Evolutionary conservation across 2,329 filamentous ascomycete genomes (phyloP), one percentile per base, ranked within the genome.

Genomic region (Epichloe typhina): DNA sequence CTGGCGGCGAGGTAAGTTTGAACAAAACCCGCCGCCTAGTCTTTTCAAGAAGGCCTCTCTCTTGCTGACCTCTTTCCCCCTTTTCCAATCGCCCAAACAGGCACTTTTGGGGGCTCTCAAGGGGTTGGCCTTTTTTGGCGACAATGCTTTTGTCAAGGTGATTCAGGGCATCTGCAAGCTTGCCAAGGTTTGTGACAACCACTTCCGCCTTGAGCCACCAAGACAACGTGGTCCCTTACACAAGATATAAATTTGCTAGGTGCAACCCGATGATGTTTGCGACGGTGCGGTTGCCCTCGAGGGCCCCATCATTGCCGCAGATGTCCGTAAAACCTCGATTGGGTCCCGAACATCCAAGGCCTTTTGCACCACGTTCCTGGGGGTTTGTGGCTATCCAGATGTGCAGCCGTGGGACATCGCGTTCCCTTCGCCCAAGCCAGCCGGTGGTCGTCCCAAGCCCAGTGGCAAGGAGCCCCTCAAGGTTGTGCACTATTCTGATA

Each of bases 401-500:
- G 65, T 77, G 12, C 63, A 68, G 13, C 53, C 66, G 1, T 71
- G 71, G 58, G 62, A 64, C 13, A 63, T 78, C 13, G 58, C 60
- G 2, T 71, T 78, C 45, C 72, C 75, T 12, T 64, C 64, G 6
- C 57, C 66, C 7, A 71, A 72, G 53, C 66, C 69, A 7, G 51
- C 61, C 15, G 57, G 58, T 15, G 57, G 52, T 13, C 67, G 72
- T 13, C 68, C 71, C 15, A 41, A 50, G 1, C 64, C 73, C 2
- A 76, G 72, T 48, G 69, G 71, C 3, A 61, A 70, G 59, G 56
- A 64, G 5, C 72, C 76, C 5, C 59, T 80, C 55, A 72, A 74
- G 55, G 66, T 82, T 4, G 75, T 80, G 23, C 79, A 82, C 57
- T 76, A 76, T 60, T 79, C 75, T 12, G 79, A 82, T 55, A 76